phyloP scores from a whole-genome alignment of 2,329 filamentous ascomycete species.

The Arachnopeziza araneosa region DNA sequence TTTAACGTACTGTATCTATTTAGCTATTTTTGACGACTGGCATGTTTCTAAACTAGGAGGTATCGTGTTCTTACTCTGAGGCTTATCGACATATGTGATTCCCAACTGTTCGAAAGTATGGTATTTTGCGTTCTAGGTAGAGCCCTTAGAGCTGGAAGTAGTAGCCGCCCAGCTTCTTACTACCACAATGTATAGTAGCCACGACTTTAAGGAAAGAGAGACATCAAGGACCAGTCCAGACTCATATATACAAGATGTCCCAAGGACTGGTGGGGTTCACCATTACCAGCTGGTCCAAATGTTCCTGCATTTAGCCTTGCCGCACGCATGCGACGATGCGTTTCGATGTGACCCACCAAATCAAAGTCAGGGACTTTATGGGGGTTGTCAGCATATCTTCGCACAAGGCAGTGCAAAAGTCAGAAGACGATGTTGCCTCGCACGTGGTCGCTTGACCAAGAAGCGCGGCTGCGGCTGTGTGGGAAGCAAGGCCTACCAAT shows the following conservation, averaged over 20 bases:
- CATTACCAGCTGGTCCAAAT: not conserved
- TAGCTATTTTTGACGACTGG: not conserved
- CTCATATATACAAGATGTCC: not conserved
- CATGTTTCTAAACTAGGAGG: not conserved
- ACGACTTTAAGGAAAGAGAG: not conserved
- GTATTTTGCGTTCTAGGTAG: not conserved
- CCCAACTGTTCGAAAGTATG: not conserved
- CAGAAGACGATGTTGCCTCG: not conserved
- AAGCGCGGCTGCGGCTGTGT: not conserved
- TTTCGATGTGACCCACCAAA: not conserved
- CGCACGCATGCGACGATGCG: not conserved
- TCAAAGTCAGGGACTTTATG: not conserved
- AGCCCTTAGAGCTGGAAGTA: not conserved
- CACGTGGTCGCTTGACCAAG: not conserved
- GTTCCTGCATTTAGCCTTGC: not conserved
- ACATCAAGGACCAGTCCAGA: not conserved
- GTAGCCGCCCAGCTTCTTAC: not conserved
- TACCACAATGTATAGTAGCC: not conserved
- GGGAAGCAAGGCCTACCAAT: not conserved
- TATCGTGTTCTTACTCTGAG: not conserved
- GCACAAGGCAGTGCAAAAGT: not conserved
- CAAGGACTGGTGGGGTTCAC: not conserved
- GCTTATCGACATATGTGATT: not conserved
- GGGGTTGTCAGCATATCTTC: not conserved
- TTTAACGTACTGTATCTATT: not conserved